Percentiles rank a stretch among this genome's conserved stretches.
These are phyloP conservation scores for Bjerkandera adusta DNA, from an alignment of 1,284 basidiomycete genomes.

Conservation along the genomic window DNA sequence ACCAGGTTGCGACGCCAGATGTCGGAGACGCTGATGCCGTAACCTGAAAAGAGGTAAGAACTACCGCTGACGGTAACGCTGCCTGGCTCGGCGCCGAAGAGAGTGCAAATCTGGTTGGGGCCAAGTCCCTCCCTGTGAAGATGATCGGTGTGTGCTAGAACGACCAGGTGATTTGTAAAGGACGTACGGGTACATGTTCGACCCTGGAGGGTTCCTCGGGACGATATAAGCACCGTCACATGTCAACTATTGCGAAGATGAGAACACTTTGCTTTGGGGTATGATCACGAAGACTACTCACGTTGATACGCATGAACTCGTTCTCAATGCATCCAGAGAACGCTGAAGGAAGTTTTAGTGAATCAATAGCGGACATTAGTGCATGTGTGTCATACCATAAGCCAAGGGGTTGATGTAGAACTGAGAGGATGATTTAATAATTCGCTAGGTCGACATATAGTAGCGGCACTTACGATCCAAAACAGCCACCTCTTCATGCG, in stretches of 20 bases:
- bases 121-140: conserved; percentile 42
- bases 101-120: conserved; percentile 67
- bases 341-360: conserved; percentile 31
- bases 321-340: conserved; percentile 84
- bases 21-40: conserved; percentile 46
- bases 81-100: conserved; percentile 56
- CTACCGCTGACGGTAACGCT: conserved; percentile 47
- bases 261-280: conserved; percentile 9
- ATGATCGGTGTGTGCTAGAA: background rate
- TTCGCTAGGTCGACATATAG: conserved; percentile 3
- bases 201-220: conserved; percentile 26
- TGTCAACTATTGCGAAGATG: conserved; percentile 39
- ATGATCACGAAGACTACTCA: conserved; percentile 28
- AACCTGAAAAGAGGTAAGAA: conserved; percentile 60
- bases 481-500: conserved; percentile 88
- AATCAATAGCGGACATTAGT: background rate
- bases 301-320: conserved; percentile 73
- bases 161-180: conserved; percentile 4
- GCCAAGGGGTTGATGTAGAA: conserved; percentile 76
- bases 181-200: conserved; percentile 49
- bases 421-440: conserved; percentile 29
- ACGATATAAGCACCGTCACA: conserved; percentile 72
- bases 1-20: conserved; percentile 62
- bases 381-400: conserved; percentile 52
- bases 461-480: conserved; percentile 62